Base-by-base conservation (phyloP, 2,329 filamentous ascomycete species). In the Tolypocladium capitatum region DNA sequence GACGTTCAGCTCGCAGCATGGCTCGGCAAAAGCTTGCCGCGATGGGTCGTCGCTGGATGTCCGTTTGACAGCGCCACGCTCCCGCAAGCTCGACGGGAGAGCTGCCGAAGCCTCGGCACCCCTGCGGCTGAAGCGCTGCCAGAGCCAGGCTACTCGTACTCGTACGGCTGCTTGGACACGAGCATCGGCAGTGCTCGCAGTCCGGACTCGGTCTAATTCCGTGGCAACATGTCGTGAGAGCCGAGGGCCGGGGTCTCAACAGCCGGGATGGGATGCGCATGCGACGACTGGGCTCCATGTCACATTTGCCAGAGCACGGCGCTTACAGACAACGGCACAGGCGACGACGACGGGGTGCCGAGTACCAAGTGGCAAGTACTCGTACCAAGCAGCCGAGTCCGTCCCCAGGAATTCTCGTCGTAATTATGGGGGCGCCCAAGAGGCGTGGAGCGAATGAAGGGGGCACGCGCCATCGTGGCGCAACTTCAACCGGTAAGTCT, bases 131-230 rank as follows among this genome's bases (percentile, higher is more conserved):
- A 11, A 40, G 4, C 24, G 13, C 9, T 18, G 7, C 38, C 24
- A 18, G 18, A 30, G 9, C 28, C 9, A 24, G 9, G 14, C 14
- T 27, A 24, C 24, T 24, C 24, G 24, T 24, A n/a, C n/a, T n/a
- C n/a, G n/a, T n/a, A 14, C 10, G 1, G 38, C 38, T 28, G n/a
- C 16, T 10, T n/a, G 5, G 16, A 24, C 10, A n/a, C 21, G 36
- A 40, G 38, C 10, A 20, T 11, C 38, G 16, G 36, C 36, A n/a
- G n/a, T n/a, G n/a, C n/a, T n/a, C n/a, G n/a, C n/a, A n/a, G n/a
- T n/a, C n/a, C n/a, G n/a, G n/a, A n/a, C n/a, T 44, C 42, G 42
- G 42, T 10, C 28, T 32, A 44, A 44, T 44, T 44, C 42, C 42
- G 28, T 33, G 10, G 31, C 28, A 33, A 32, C n/a, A n/a, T 18